Evolutionary conservation across 371 early-diverging fungal genomes (phyloP), one percentile per base, ranked within the genome.

Genomic region (Capillidium rhysosporum): DNA sequence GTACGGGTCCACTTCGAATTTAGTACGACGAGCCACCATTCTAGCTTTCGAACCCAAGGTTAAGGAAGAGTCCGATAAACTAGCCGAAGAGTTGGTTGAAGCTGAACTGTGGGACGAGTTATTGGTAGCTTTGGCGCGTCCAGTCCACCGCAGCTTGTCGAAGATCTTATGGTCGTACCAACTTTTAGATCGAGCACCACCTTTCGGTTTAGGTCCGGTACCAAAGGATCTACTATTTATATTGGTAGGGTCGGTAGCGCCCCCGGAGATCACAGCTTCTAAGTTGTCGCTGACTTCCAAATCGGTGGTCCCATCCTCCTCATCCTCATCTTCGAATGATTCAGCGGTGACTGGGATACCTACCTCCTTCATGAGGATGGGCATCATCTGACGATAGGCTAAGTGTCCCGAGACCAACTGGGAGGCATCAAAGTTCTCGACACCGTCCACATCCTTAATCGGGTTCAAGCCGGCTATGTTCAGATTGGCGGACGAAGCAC

Each of bases 371-470:
- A 95, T 66, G 20, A 92, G 65, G 49, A 72, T 65, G 0, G 96
- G 96, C 68, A 89, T 72, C n/a, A 75, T 69, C 20, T 71, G 63
- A 34, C 87, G 79, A 61, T 95, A 95, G 28, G 80, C 80, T 47
- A 89, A 59, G 65, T 95, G 96, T 1, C 92, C 90, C 21, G 79
- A 76, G 21, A 95, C 73, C 2, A 83, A 64, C 41, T 75, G 80
- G 1, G 86, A 80, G 54, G 92, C 74, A 46, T 86, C 81, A 31
- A 89, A 52, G 61, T 93, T 92, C 23, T 67, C 66, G 18, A 85
- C 65, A 0, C 89, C 86, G 3, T 79, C 70, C 46, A 94, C 66
- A 0, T 91, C 92, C 1, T 91, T 89, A 7, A 94, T 82, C 10
- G 79, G 77, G 12, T 71, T 74, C 49, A 82, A 69, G 0, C 78